A percentile compares a stretch with the other conserved stretches of the same genome.
Evolutionary conservation across 345 rosid genomes (phyloP).

Genomic region (Iberis pinnata): DNA sequence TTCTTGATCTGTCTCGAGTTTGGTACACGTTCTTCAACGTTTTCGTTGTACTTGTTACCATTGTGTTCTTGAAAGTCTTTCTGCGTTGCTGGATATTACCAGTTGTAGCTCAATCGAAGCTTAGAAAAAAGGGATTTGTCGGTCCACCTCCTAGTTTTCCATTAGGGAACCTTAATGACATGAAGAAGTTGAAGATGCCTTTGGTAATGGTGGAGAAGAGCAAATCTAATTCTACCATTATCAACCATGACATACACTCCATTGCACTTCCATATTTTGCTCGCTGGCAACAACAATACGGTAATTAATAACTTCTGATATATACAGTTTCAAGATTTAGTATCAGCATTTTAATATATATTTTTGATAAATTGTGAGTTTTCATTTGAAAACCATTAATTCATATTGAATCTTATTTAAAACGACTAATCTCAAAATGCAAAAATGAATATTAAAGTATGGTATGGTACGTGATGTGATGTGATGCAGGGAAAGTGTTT

Average conservation of each 20-base stretch:
- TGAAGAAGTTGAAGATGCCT: constrained; percentile 34
- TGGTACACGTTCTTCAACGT: constrained; percentile 17
- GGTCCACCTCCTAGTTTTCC: constrained; percentile 87
- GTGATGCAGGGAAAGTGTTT: constrained; percentile 73
- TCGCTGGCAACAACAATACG: constrained; percentile 71
- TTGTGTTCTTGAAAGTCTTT: constrained; percentile 35
- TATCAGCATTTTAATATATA: no score
- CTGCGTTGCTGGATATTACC: constrained; percentile 64
- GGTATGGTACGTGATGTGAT: no score
- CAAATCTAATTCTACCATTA: constrained; percentile 16
- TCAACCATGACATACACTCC: constrained; percentile 80
- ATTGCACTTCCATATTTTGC: constrained; percentile 69
- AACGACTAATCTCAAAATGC: no score
- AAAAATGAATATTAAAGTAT: no score
- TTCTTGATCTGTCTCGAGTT: constrained; percentile 11
- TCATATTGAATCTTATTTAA: no score
- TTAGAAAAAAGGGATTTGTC: constrained; percentile 51
- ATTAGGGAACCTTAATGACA: constrained; percentile 64
- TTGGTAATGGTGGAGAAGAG: constrained; percentile 19
- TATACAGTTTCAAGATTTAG: no score
- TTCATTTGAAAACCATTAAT: no score
- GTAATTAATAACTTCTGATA: constrained; percentile 26
- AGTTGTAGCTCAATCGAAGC: constrained; percentile 38
- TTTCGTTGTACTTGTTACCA: constrained; percentile 22
- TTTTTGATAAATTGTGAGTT: no score